Evolutionary conservation across 2,329 filamentous ascomycete genomes (phyloP), one percentile per base, ranked within the genome.

Genomic region (Penicillium sp.): DNA sequence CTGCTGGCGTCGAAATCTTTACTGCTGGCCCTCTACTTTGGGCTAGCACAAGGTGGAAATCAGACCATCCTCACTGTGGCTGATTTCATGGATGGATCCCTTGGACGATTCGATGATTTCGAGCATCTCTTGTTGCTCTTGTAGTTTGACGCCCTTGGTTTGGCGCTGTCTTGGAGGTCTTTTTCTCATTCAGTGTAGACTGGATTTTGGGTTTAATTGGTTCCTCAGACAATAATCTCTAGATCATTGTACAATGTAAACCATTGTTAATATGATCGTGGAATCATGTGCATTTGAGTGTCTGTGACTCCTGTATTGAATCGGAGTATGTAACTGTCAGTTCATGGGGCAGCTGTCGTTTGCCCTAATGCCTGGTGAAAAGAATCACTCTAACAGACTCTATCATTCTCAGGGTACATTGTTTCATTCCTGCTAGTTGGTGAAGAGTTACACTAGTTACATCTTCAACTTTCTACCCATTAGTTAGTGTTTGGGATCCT

Each of bases 31-130:
- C 22, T 37, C 28, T 22, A 25, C 33, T 19, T 45, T n/a, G 18
- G 42, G 42, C 28, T 45, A 35, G 33, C 33, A 18, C 29, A 13
- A 9, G n/a, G 14, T 35, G 33, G 14, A 39, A 35, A 35, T 34
- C 39, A 45, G 22, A 45, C 30, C 29, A 39, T 13, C 16, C 28
- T 44, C 16, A 28, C 13, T 45, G 18, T 45, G 42, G 42, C 42
- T 45, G 42, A 34, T 25, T 25, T 33, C 18, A 45, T 39, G 37
- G 34, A 28, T 22, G 34, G 34, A 34, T n/a, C 30, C 12, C 12
- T 31, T 31, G 41, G 33, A 14, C 19, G 19, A 22, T 25, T 29
- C 25, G n/a, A 18, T 43, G 31, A 19, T 38, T n/a, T 45, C 7
- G 16, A 22, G 42, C 14, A 38, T 28, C 28, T 11, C 14, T 44